phyloP scores from a whole-genome alignment of 2,329 filamentous ascomycete species.

The Exserohilum turcica region DNA sequence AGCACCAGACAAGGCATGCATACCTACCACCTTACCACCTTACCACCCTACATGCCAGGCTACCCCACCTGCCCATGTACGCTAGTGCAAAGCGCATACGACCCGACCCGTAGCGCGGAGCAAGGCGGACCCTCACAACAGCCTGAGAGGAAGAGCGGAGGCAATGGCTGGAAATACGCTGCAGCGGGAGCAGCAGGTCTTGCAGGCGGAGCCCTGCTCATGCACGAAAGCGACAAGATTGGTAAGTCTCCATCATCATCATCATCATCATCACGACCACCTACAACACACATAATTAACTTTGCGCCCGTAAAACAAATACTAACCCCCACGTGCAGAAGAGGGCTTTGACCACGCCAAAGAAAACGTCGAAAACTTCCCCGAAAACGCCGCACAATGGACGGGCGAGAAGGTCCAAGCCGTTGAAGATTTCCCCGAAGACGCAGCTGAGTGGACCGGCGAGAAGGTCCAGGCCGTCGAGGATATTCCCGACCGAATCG shows the following conservation, averaged over 20 bases:
- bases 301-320: background rate
- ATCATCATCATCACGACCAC: too few species aligned
- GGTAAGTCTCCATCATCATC: constrained; percentile 14
- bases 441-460: constrained; percentile 30
- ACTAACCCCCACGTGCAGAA: constrained; percentile 16
- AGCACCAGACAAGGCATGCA: too few species aligned
- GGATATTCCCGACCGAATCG: constrained; percentile 32
- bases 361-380: constrained; percentile 25
- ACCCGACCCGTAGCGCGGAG: constrained; percentile 20
- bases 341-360: constrained; percentile 26
- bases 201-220: constrained; percentile 31
- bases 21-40: too few species aligned
- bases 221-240: constrained; percentile 35
- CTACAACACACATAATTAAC: background rate
- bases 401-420: constrained; percentile 28
- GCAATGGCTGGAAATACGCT: constrained; percentile 36
- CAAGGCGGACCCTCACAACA: too few species aligned
- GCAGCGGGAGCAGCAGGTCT: constrained; percentile 31
- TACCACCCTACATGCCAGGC: too few species aligned
- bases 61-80: too few species aligned
- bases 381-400: constrained; percentile 29
- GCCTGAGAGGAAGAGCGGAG: constrained; percentile 21
- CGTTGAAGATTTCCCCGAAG: constrained; percentile 32
- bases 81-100: too few species aligned
- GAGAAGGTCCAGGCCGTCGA: constrained; percentile 33